Evolutionary conservation across 1,139 yeast genomes (phyloP).

Genomic region (Zygoascus sp.): DNA sequence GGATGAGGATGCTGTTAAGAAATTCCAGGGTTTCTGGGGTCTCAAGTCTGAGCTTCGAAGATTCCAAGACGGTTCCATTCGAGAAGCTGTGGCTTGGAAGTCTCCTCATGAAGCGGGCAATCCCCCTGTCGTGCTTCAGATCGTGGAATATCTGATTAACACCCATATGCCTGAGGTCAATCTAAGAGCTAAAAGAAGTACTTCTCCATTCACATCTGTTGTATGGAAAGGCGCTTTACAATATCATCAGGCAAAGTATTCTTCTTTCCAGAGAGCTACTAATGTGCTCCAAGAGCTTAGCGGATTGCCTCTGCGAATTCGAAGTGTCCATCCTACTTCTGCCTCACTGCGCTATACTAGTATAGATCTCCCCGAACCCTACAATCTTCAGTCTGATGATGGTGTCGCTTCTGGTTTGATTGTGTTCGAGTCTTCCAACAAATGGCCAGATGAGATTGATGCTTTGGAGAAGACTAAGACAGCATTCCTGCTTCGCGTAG

Average conservation of each 20-base stretch:
- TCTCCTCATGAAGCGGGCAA: slow-evolving; percentile 40
- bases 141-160: slow-evolving; percentile 58
- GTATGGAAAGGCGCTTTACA: slow-evolving; percentile 11
- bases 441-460: slow-evolving; percentile 90
- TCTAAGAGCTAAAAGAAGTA: slow-evolving; percentile 17
- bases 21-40: slow-evolving; percentile 89
- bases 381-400: slow-evolving; percentile 63
- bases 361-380: slow-evolving; percentile 74
- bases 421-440: slow-evolving; percentile 84
- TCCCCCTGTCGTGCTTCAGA: slow-evolving; percentile 60
- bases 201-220: slow-evolving; percentile 11
- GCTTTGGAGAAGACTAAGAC: slow-evolving; percentile 87
- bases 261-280: slow-evolving; percentile 63
- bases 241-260: slow-evolving; percentile 50
- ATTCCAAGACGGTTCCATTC: slow-evolving; percentile 79
- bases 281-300: slow-evolving; percentile 47
- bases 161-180: slow-evolving; percentile 47
- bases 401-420: slow-evolving; percentile 75
- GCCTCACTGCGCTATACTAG: slow-evolving; percentile 74
- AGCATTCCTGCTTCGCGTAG: slow-evolving; percentile 76
- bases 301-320: slow-evolving; percentile 68
- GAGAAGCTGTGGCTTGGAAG: slow-evolving; percentile 85
- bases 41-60: slow-evolving; percentile 76
- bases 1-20: slow-evolving; percentile 52
- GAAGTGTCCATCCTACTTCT: slow-evolving; percentile 62